A percentile compares a stretch with the other conserved stretches of the same genome.
These are phyloP conservation scores for Apiospora sp. DNA, from an alignment of 2,329 filamentous ascomycete genomes.

Conservation along the genomic window DNA sequence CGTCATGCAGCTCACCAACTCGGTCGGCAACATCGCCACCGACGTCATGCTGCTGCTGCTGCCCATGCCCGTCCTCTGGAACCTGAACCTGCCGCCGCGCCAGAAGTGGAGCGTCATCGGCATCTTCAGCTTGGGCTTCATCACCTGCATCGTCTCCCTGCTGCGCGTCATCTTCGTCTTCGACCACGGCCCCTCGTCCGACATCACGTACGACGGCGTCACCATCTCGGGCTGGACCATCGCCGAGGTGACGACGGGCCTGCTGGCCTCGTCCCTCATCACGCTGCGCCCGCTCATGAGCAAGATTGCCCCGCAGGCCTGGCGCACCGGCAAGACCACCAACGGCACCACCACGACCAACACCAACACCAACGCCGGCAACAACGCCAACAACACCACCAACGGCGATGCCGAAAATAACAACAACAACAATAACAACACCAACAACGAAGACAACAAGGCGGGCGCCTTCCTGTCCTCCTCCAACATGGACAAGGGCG, in stretches of 20 bases:
- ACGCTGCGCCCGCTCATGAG: constrained; percentile 33
- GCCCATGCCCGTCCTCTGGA: constrained; percentile 35
- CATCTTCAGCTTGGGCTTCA: constrained; percentile 34
- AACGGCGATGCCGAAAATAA: background rate
- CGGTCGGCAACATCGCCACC: constrained; percentile 35
- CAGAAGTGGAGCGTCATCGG: constrained; percentile 34
- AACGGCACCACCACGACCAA: background rate
- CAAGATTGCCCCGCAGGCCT: background rate
- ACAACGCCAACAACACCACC: background rate
- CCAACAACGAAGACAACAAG: background rate
- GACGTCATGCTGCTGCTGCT: constrained; percentile 35
- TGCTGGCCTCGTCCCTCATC: constrained; percentile 35
- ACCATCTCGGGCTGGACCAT: constrained; percentile 32
- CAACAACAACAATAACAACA: background rate
- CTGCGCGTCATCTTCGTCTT: constrained; percentile 33
- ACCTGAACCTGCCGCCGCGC: constrained; percentile 32
- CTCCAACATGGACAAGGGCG: background rate
- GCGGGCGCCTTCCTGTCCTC: too few species aligned
- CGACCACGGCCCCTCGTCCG: constrained; percentile 25
- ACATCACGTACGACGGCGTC: constrained; percentile 32
- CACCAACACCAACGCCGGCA: background rate
- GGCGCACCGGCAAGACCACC: background rate
- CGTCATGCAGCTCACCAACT: constrained; percentile 33
- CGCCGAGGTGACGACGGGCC: constrained; percentile 34
- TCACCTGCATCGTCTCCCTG: constrained; percentile 36